These are phyloP conservation scores for Saccharomyces hybrid DNA, from an alignment of 1,139 yeast species.

Conservation along the genomic window DNA sequence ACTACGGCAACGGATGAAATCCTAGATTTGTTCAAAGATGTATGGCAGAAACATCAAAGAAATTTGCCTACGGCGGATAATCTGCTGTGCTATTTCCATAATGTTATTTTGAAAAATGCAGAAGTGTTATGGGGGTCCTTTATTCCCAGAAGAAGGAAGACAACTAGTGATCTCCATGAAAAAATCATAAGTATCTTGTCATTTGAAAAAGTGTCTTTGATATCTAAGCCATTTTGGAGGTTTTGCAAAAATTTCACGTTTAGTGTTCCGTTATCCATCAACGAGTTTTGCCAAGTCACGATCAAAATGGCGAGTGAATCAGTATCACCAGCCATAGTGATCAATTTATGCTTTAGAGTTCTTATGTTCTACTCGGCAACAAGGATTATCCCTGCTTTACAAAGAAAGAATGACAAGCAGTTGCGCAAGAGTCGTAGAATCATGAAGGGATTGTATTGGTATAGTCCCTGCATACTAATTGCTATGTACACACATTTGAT, in stretches of 20 bases:
- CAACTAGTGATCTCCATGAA: slow-evolving; percentile 23
- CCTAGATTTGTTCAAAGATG: slow-evolving; percentile 32
- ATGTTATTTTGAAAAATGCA: slow-evolving; percentile 20
- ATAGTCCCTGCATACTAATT: slow-evolving; percentile 86
- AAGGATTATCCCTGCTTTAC: slow-evolving; percentile 78
- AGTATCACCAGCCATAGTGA: slow-evolving; percentile 70
- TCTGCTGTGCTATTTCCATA: slow-evolving; percentile 22
- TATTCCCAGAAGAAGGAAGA: slow-evolving; percentile 11
- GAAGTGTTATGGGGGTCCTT: slow-evolving; percentile 25
- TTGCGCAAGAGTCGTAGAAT: slow-evolving; percentile 34
- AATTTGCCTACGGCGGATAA: slow-evolving; percentile 28
- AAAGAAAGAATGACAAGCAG: slow-evolving; percentile 29
- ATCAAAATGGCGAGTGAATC: slow-evolving; percentile 66
- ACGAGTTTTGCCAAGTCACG: slow-evolving; percentile 46
- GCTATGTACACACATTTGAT: slow-evolving; percentile 92
- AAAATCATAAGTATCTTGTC: slow-evolving; percentile 12
- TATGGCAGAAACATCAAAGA: slow-evolving; percentile 32
- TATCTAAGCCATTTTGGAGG: slow-evolving; percentile 36
- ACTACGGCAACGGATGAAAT: slow-evolving; percentile 37
- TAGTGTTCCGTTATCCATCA: slow-evolving; percentile 38
- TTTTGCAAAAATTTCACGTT: slow-evolving; percentile 40
- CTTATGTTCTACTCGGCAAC: slow-evolving; percentile 90
- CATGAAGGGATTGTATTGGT: slow-evolving; percentile 65
- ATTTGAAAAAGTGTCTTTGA: slow-evolving; percentile 7
- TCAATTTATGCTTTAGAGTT: slow-evolving; percentile 77